Base-by-base conservation (phyloP, 1,284 basidiomycete genomes). In the Malassezia globosa region DNA sequence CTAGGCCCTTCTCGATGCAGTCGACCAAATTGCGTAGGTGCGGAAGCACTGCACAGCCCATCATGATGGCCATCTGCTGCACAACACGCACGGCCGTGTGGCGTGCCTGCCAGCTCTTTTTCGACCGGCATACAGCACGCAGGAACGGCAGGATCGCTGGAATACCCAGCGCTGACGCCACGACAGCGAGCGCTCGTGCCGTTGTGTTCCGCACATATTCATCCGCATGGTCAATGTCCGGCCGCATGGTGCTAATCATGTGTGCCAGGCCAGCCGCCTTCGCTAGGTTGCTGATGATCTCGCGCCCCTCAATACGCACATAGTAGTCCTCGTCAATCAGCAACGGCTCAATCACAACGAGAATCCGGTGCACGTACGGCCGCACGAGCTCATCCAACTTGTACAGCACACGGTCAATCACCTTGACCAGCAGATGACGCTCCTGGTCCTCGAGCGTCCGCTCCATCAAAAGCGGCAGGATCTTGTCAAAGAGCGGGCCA, bases 241-340 rank as follows among this genome's bases (percentile, higher is more conserved):
- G 94, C 64, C 92, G 84, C 92, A 99, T 97, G 18, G 92, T 97
- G 29, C 92, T 97, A 66, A 99, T 97, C 94, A 99, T 97, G 74
- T 97, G 94, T 2, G 92, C 94, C 19, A 97, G 82, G 74, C 94
- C 92, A 26, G 94, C 92, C 2, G 94, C 94, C 73, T 97, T 99
- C 39, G 94, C 94, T 41, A 97, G 76, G 74, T 99, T 97, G 66
- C 87, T 92, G 66, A 99, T 99, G 72, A 97, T 97, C 76, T 97
- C 94, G 44, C 94, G 86, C 58, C 94, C 94, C 77, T 99, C 94
- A 47, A 99, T 88, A 72, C 92, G 87, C 38, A 94, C 94, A 66
- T 97, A 97, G 76, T 97, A 97, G 73, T 97, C 94, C 73, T 97
- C 92, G 73, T 99, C 94, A 66, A 97, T 97, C 61, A 99, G 81